Evolutionary conservation across 768 basidiomycete species (phyloP).

Genomic region (Holtermannia corniformis): DNA sequence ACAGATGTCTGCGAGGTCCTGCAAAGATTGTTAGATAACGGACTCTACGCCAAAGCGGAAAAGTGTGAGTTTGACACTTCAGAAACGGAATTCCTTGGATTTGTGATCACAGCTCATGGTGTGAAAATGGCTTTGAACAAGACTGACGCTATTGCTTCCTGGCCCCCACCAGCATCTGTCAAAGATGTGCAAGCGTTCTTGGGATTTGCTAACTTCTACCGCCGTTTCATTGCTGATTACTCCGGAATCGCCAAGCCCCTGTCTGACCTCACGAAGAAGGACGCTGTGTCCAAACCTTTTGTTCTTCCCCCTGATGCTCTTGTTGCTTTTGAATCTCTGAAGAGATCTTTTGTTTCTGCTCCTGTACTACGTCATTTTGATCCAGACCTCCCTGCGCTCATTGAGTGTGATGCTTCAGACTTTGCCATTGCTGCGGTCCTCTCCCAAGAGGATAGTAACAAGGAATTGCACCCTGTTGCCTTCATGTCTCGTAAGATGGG

Average conservation of each 20-base stretch:
- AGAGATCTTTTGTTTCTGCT: slow-evolving; percentile 11
- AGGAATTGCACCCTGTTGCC: neutral
- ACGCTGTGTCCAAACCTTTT: neutral
- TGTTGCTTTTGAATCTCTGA: slow-evolving; percentile 12
- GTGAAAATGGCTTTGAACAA: slow-evolving; percentile 9
- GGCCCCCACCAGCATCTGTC: slow-evolving; percentile 14
- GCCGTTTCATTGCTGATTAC: slow-evolving; percentile 21
- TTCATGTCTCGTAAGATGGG: neutral
- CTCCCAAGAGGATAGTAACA: slow-evolving; percentile 15
- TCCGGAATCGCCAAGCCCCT: slow-evolving; percentile 16
- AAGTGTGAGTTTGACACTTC: slow-evolving; percentile 18
- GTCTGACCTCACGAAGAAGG: slow-evolving; percentile 8
- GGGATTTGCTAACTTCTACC: slow-evolving; percentile 29
- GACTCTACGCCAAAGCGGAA: slow-evolving; percentile 5
- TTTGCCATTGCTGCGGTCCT: slow-evolving; percentile 37
- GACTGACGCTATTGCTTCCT: slow-evolving; percentile 4
- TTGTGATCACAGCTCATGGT: slow-evolving; percentile 2
- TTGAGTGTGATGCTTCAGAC: slow-evolving; percentile 36
- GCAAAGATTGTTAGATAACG: neutral
- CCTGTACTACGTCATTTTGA: slow-evolving; percentile 14
- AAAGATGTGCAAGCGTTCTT: slow-evolving; percentile 19
- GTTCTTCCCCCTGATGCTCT: neutral
- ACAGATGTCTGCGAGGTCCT: slow-evolving; percentile 10
- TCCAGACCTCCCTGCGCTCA: neutral
- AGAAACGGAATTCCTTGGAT: slow-evolving; percentile 16